phyloP scores from a whole-genome alignment of 768 basidiomycete genomes.

The Kwoniella bestiolae region DNA sequence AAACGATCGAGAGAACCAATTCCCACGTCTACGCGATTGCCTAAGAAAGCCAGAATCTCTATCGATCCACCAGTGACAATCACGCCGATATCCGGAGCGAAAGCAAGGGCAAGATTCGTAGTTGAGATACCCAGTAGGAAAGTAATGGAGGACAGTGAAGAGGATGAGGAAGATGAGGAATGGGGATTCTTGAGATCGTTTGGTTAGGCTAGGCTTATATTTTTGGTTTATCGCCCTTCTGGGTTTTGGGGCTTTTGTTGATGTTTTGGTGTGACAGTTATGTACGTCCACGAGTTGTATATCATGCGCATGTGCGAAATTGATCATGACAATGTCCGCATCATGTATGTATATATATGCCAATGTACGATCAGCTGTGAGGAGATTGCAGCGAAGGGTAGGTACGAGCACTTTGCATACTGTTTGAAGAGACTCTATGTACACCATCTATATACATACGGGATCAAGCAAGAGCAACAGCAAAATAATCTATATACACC shows the following conservation, averaged over 20 bases:
- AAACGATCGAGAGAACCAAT: background rate
- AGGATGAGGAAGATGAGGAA: slow-evolving; percentile 7
- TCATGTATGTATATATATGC: no score
- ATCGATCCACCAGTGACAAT: background rate
- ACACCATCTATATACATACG: slow-evolving; percentile 1
- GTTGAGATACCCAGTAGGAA: slow-evolving; percentile 17
- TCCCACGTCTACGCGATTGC: background rate
- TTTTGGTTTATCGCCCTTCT: background rate
- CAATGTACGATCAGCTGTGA: no score
- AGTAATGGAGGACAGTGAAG: background rate
- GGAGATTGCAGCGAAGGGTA: no score
- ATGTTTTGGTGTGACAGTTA: background rate
- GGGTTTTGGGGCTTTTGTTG: background rate
- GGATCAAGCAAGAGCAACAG: no score
- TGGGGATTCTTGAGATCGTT: slow-evolving; percentile 27
- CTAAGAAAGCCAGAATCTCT: background rate
- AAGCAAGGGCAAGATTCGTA: slow-evolving; percentile 10
- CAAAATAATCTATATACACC: background rate
- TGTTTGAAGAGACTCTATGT: background rate
- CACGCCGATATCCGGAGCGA: background rate
- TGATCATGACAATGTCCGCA: no score
- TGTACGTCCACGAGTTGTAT: background rate
- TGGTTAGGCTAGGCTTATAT: background rate
- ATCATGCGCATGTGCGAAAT: no score
- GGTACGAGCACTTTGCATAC: no score